Conservation (phyloP, 2,329 filamentous ascomycete species). For the Penicillium rolfsii region DNA sequence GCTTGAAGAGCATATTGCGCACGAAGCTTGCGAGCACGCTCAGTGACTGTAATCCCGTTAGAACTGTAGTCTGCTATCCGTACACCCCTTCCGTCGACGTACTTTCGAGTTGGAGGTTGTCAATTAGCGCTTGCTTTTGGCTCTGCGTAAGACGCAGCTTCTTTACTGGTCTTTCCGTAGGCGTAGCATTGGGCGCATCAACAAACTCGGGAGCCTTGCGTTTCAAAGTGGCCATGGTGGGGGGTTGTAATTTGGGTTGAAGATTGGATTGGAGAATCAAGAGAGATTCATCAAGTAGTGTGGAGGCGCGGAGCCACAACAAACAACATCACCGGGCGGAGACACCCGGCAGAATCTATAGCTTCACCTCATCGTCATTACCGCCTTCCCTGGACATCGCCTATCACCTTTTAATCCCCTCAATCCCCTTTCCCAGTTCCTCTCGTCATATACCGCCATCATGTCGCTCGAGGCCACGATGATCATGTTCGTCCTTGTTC, state of each 20-base stretch:
- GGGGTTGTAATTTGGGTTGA: conserved; percentile 3
- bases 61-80: neutral
- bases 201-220: conserved; percentile 45
- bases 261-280: conserved; percentile 10
- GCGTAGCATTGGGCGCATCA: conserved; percentile 39
- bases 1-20: conserved; percentile 89
- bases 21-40: conserved; percentile 82
- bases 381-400: conserved; percentile 27
- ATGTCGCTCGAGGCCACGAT: conserved; percentile 99
- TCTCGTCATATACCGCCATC: conserved; percentile 54
- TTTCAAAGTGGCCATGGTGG: conserved; percentile 46
- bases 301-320: conserved; percentile 30
- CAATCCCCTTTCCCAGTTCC: conserved; percentile 13
- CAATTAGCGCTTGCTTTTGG: conserved; percentile 85
- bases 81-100: conserved; percentile 40
- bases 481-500: conserved; percentile 66
- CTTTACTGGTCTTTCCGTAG: conserved; percentile 63
- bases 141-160: conserved; percentile 64
- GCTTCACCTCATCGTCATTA: conserved; percentile 36
- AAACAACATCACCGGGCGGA: conserved; percentile 29
- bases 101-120: conserved; percentile 90
- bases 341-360: conserved; percentile 27
- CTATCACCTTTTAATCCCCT: conserved; percentile 18
- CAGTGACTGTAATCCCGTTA: conserved; percentile 65
- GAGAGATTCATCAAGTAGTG: conserved; percentile 6